Base-by-base conservation (phyloP, 2,329 filamentous ascomycete genomes). In the Ophiostoma novo-ulmi region DNA sequence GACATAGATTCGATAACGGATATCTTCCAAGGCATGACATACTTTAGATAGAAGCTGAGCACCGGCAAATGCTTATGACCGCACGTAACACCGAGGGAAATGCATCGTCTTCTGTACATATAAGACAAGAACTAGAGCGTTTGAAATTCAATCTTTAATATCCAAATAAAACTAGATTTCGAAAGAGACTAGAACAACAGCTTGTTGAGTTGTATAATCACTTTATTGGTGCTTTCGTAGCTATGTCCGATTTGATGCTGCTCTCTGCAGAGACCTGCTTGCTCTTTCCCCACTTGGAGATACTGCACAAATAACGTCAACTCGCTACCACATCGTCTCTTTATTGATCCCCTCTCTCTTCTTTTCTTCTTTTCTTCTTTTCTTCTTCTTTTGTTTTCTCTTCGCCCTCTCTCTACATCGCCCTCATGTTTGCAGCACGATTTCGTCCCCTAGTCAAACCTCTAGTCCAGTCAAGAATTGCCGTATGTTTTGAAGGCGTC, bases 351-450 rank as follows among this genome's bases (percentile, higher is more conserved):
- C 7, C 20, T 13, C 31, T 36, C 61, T n/a, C n/a, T 31, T 3
- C 2, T 20, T 13, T n/a, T 11, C 10, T 20, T 22, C 3, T 22
- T n/a, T 13, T 38, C 63, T 13, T 1, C 35, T 63, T 13, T 14
- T 14, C 39, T 44, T 36, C 61, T n/a, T 64, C 63, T 39, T 17
- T 8, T 1, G 7, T 13, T 10, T 22, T 26, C 3, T 31, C 55
- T 5, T 11, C 22, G 14, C 11, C 11, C 20, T 22, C 10, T 22
- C 3, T 22, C 20, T 41, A 3, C 14, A 35, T 41, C 65, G 65
- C 22, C 39, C 65, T 67, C 65, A 67, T 67, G 65, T 67, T 67
- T 67, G 65, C 65, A 41, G 65, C 65, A 41, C 65, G 65, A 26
- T 41, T 67, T n/a, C 65, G 65, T 10, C 65, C 65, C 20, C 22